Conservation (phyloP, 1,284 basidiomycete species). For the Sphagnurus paluster region DNA sequence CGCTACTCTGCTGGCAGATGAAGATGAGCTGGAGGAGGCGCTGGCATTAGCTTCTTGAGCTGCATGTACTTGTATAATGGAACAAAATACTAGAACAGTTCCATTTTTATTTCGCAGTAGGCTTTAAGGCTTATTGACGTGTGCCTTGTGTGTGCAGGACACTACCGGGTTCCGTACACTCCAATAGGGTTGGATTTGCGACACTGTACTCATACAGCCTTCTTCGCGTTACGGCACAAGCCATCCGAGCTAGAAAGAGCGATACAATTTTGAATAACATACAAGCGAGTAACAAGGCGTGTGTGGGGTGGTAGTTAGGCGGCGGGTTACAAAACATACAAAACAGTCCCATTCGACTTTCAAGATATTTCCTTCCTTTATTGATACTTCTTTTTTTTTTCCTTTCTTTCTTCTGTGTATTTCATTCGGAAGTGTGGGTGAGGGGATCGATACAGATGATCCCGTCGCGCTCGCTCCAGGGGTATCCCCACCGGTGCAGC, state of each 20-base stretch:
- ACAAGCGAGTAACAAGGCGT: no score
- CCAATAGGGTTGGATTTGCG: no score
- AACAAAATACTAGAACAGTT: no score
- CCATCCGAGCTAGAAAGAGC: no score
- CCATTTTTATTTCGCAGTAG: no score
- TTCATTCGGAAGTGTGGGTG: slow-evolving; percentile 59
- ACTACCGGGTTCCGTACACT: no score
- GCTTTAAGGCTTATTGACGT: no score
- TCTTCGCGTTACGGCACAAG: no score
- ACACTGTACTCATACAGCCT: no score
- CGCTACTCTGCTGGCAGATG: slow-evolving; percentile 45
- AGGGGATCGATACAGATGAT: slow-evolving; percentile 86
- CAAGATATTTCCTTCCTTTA: slow-evolving; percentile 5
- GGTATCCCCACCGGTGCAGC: slow-evolving; percentile 91
- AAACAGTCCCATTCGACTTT: slow-evolving; percentile 2
- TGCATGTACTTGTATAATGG: no score
- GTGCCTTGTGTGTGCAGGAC: no score
- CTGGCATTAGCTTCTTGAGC: slow-evolving; percentile 21
- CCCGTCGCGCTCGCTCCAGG: slow-evolving; percentile 93
- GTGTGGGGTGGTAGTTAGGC: background rate
- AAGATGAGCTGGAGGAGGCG: slow-evolving; percentile 74
- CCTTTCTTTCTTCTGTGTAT: slow-evolving; percentile 3
- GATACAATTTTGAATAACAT: no score
- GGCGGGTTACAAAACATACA: slow-evolving; percentile 6
- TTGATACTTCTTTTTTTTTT: background rate